Percentiles rank a stretch among this genome's conserved stretches.
These are phyloP conservation scores for Vanrija pseudolonga DNA, from an alignment of 1,284 basidiomycete species.

Conservation along the genomic window DNA sequence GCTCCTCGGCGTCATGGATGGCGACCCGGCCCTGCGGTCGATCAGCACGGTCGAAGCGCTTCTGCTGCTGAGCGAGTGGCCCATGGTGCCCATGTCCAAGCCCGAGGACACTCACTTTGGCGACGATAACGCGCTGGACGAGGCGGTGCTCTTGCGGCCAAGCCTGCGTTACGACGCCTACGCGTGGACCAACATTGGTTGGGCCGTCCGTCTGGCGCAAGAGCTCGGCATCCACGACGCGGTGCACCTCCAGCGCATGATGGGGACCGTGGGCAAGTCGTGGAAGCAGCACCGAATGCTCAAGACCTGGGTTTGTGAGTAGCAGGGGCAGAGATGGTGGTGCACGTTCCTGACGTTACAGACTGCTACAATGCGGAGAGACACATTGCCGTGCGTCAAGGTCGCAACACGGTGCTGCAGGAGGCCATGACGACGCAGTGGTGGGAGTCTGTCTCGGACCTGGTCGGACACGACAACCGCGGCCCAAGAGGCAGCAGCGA, in stretches of 20 bases:
- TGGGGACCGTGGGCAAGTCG: neutral
- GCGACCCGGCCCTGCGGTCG: constrained; percentile 5
- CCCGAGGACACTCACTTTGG: neutral
- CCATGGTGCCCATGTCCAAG: constrained; percentile 6
- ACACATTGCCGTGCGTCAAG: constrained; percentile 10
- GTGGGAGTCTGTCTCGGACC: constrained; percentile 11
- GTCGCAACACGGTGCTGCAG: constrained; percentile 14
- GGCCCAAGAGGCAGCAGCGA: neutral
- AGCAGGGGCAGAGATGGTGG: neutral
- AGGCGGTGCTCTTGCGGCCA: constrained; percentile 5
- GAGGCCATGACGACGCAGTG: constrained; percentile 15
- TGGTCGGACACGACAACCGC: neutral
- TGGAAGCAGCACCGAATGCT: constrained; percentile 9
- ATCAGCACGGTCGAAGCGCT: constrained; percentile 13
- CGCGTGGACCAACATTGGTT: constrained; percentile 11
- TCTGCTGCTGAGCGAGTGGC: constrained; percentile 14
- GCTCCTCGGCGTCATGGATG: constrained; percentile 7
- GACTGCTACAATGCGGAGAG: constrained; percentile 14
- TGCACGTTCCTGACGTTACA: neutral
- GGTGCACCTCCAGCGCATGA: neutral
- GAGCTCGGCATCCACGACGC: constrained; percentile 16
- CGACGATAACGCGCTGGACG: neutral
- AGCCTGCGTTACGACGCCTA: constrained; percentile 12
- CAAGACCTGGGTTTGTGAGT: constrained; percentile 16
- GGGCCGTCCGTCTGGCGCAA: constrained; percentile 12